Evolutionary conservation across 306 rosid genomes (phyloP).

Genomic region (Spatholobus suberectus): DNA sequence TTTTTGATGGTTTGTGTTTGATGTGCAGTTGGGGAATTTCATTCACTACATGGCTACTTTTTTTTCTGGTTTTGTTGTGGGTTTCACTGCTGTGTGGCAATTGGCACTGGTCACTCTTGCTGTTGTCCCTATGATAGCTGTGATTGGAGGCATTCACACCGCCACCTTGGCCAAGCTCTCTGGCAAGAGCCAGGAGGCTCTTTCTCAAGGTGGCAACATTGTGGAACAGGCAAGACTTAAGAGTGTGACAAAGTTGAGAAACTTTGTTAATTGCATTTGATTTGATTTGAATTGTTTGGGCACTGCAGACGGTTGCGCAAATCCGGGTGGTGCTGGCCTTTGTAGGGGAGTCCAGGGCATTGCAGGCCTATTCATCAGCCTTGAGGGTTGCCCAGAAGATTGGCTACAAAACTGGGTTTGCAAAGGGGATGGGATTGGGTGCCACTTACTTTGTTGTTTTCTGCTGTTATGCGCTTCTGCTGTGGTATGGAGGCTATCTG

Average conservation of each 20-base stretch:
- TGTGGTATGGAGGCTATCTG: conserved; percentile 97
- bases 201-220: conserved; percentile 92
- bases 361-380: conserved; percentile 75
- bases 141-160: conserved; percentile 88
- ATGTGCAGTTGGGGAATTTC: conserved; percentile 93
- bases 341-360: conserved; percentile 84
- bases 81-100: conserved; percentile 99
- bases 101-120: conserved; percentile 93
- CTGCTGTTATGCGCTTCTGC: conserved; percentile 95
- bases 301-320: conserved; percentile 83
- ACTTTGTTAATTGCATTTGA: conserved; percentile 3
- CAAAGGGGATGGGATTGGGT: conserved; percentile 96
- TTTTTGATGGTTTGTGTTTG: conserved; percentile 7
- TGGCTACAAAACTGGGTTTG: conserved; percentile 88
- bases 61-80: conserved; percentile 95
- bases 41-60: conserved; percentile 97
- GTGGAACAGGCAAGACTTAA: conserved; percentile 77
- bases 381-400: conserved; percentile 78
- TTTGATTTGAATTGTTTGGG: neutral
- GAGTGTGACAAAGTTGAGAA: neutral
- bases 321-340: conserved; percentile 84
- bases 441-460: conserved; percentile 98
- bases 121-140: conserved; percentile 92
- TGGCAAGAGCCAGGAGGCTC: conserved; percentile 86
- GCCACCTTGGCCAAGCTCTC: conserved; percentile 87